A percentile compares a stretch with the other conserved stretches of the same genome.
phyloP scores from a whole-genome alignment of 257 asterid genomes.

The Schizonepeta tenuifolia region DNA sequence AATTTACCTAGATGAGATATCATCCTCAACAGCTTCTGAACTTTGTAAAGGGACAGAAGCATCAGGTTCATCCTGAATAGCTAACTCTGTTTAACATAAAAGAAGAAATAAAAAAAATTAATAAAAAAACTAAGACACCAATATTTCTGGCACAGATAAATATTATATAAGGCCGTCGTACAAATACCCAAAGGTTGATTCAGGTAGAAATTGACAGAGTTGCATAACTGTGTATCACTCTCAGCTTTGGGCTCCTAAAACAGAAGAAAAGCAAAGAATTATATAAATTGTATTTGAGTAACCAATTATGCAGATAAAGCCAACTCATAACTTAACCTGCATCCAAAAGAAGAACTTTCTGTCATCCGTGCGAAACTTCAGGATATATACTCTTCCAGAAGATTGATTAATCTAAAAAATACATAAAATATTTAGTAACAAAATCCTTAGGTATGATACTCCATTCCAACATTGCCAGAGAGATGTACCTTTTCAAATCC shows the following conservation, averaged over 20 bases:
- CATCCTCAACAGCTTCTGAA: constrained; percentile 75
- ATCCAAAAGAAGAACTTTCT: constrained; percentile 96
- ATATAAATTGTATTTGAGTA: constrained; percentile 22
- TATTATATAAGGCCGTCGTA: not conserved
- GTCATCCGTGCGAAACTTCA: constrained; percentile 84
- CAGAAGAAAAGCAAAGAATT: constrained; percentile 33
- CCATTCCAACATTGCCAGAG: constrained; percentile 16
- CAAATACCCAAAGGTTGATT: constrained; percentile 79
- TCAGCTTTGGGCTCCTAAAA: constrained; percentile 85
- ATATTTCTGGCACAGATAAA: constrained; percentile 12
- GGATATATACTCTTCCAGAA: constrained; percentile 87
- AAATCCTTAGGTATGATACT: constrained; percentile 11
- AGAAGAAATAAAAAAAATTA: constrained; percentile 22
- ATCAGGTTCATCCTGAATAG: constrained; percentile 73
- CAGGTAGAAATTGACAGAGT: constrained; percentile 76
- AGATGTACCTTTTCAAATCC: constrained; percentile 76
- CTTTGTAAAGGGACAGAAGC: constrained; percentile 61
- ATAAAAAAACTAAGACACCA: constrained; percentile 11
- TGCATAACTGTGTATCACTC: constrained; percentile 64
- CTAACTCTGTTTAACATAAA: constrained; percentile 52
- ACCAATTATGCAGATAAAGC: not conserved
- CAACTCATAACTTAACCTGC: constrained; percentile 63
- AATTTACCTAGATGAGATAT: constrained; percentile 76
- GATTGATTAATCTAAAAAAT: constrained; percentile 75
- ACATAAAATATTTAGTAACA: not conserved